Evolutionary conservation across 2,329 filamentous ascomycete genomes (phyloP).

Genomic region (Paecilomyces fulvus): DNA sequence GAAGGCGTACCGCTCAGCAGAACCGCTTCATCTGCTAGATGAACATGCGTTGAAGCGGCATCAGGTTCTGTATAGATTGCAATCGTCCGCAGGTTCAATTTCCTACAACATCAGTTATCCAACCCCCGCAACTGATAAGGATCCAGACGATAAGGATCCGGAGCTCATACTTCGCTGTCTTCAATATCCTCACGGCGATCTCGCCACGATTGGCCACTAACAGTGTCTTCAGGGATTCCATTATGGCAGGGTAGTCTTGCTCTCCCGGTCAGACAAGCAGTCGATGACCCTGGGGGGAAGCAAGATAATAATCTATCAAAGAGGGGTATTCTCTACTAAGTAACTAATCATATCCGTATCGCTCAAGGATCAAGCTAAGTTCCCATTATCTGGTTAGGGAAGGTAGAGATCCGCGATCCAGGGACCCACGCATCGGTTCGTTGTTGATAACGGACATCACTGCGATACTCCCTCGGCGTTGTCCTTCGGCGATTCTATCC

Average conservation of each 20-base stretch:
- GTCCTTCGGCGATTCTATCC: background rate
- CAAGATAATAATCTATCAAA: background rate
- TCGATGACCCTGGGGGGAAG: background rate
- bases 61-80: constrained; percentile 53
- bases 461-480: background rate
- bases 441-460: background rate
- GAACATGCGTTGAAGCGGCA: constrained; percentile 47
- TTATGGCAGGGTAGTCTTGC: constrained; percentile 4
- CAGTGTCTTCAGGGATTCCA: constrained; percentile 41
- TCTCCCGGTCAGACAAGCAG: background rate
- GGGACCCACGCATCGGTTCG: background rate
- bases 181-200: constrained; percentile 47
- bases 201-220: constrained; percentile 54
- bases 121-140: background rate
- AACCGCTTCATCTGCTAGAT: constrained; percentile 45
- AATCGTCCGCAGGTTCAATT: constrained; percentile 44
- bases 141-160: background rate
- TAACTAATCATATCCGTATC: background rate
- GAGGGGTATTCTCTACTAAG: background rate
- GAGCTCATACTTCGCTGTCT: constrained; percentile 35
- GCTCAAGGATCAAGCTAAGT: background rate
- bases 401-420: background rate
- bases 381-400: background rate
- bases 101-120: constrained; percentile 11
- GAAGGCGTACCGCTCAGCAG: constrained; percentile 41